phyloP scores from a whole-genome alignment of 768 basidiomycete genomes.

The Sporobolomyces pararoseus region DNA sequence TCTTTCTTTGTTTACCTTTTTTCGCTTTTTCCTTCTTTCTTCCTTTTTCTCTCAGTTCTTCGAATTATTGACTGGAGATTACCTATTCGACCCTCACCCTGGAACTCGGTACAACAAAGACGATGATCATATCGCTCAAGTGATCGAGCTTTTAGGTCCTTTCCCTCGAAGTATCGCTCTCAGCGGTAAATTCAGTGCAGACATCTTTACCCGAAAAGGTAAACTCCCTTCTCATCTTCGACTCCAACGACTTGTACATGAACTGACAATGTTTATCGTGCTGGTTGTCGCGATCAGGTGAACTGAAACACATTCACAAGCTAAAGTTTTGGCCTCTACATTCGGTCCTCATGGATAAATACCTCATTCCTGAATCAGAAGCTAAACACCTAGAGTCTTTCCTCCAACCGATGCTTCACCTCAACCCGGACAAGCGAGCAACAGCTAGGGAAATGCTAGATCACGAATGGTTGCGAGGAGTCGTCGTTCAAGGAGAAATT shows the following conservation, averaged over 20 bases:
- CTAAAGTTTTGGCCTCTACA: slow-evolving; percentile 84
- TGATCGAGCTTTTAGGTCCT: slow-evolving; percentile 91
- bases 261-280: no score
- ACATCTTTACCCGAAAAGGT: slow-evolving; percentile 95
- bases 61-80: slow-evolving; percentile 85
- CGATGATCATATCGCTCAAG: slow-evolving; percentile 93
- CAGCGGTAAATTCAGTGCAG: slow-evolving; percentile 83
- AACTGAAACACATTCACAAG: slow-evolving; percentile 90
- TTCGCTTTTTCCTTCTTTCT: no score
- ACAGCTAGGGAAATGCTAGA: slow-evolving; percentile 78
- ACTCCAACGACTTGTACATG: no score
- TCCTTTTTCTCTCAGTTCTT: slow-evolving; percentile 62
- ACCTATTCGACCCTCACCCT: slow-evolving; percentile 93
- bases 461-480: slow-evolving; percentile 76
- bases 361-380: slow-evolving; percentile 78
- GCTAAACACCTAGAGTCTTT: slow-evolving; percentile 77
- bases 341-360: slow-evolving; percentile 70
- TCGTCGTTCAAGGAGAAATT: slow-evolving; percentile 57
- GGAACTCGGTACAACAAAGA: slow-evolving; percentile 94
- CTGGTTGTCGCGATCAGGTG: no score
- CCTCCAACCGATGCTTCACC: slow-evolving; percentile 80
- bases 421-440: slow-evolving; percentile 83
- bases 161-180: slow-evolving; percentile 77
- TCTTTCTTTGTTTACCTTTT: no score
- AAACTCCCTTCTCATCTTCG: slow-evolving; percentile 7